phyloP scores from a whole-genome alignment of 2,329 filamentous ascomycete genomes.

The Sclerotinia sclerotiorum region DNA sequence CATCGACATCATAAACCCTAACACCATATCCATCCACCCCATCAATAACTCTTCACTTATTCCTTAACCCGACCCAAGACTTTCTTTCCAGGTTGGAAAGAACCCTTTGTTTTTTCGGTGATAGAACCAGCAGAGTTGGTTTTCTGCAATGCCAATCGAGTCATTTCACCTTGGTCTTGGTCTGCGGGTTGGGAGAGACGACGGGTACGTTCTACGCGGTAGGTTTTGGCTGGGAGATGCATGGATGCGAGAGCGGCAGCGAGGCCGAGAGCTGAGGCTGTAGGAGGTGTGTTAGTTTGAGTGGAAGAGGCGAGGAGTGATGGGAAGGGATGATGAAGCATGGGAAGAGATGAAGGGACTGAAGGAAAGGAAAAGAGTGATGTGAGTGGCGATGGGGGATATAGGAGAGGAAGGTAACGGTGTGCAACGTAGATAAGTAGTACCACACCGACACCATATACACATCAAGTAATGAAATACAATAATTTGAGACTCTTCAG shows the following conservation, averaged over 20 bases:
- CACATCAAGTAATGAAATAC: background rate
- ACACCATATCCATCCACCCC: background rate
- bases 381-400: background rate
- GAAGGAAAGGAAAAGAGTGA: too few species aligned
- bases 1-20: background rate
- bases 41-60: background rate
- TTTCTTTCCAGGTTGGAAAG: slow-evolving; percentile 18
- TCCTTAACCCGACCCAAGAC: slow-evolving; percentile 17
- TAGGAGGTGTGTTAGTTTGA: background rate
- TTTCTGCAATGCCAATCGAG: slow-evolving; percentile 17
- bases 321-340: background rate
- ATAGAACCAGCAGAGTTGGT: slow-evolving; percentile 15
- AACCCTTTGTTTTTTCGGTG: background rate
- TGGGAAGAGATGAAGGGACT: too few species aligned
- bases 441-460: background rate
- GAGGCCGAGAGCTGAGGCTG: slow-evolving; percentile 21
- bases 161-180: slow-evolving; percentile 11
- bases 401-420: too few species aligned
- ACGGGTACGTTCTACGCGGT: slow-evolving; percentile 20
- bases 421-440: background rate
- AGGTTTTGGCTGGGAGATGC: slow-evolving; percentile 20
- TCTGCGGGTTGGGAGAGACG: slow-evolving; percentile 18
- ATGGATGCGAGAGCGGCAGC: slow-evolving; percentile 20
- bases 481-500: background rate
- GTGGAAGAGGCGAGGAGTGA: background rate